Evolutionary conservation across 257 asterid genomes (phyloP).

Genomic region (Lycium barbarum): DNA sequence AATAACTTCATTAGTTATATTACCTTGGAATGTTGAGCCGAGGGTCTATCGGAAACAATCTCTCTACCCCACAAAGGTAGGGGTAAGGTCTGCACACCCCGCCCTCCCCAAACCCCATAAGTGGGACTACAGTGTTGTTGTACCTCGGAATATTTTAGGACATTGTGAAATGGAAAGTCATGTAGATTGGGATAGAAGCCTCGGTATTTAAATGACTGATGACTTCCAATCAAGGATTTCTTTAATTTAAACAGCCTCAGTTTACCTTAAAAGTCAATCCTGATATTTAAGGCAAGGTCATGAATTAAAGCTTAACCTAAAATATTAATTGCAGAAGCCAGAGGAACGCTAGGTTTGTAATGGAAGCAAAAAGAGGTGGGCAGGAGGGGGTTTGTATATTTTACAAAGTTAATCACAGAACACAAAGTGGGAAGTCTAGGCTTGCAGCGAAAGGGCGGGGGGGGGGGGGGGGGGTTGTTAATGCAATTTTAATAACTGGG

Average conservation of each 20-base stretch:
- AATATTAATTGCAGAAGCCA: background rate
- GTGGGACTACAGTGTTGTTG: too few relatives aligned
- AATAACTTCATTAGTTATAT: too few relatives aligned
- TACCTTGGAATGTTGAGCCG: too few relatives aligned
- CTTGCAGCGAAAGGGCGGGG: background rate
- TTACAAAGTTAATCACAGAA: background rate
- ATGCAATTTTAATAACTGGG: background rate
- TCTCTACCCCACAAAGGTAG: too few relatives aligned
- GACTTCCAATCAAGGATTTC: background rate
- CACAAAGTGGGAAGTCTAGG: background rate
- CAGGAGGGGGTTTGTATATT: background rate
- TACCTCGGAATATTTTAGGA: background rate
- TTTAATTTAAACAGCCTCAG: background rate
- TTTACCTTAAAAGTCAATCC: background rate
- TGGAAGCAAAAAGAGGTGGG: background rate
- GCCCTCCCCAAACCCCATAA: too few relatives aligned
- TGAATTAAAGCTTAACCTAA: background rate
- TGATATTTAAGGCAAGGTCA: background rate
- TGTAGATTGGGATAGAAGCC: background rate
- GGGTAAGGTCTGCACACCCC: too few relatives aligned
- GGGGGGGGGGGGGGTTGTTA: background rate
- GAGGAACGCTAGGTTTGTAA: background rate
- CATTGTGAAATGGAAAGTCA: background rate
- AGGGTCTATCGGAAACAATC: too few relatives aligned
- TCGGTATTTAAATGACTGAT: background rate